Evolutionary conservation across 192 early-diverging fungal genomes (phyloP).

Genomic region (Backusella parvicylindrica): DNA sequence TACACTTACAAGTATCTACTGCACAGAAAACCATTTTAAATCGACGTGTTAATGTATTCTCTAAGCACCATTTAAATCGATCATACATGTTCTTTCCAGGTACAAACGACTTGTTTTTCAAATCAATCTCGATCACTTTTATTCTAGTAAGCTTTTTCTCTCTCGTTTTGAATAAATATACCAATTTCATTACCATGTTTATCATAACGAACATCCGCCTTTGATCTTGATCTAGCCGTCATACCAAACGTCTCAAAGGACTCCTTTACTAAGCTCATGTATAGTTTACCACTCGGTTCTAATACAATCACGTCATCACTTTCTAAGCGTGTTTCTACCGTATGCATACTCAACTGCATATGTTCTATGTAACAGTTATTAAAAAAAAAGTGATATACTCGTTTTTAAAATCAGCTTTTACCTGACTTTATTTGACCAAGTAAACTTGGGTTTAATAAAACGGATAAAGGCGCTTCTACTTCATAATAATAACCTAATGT

Average conservation of each 20-base stretch:
- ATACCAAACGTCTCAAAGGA: conserved; percentile 22
- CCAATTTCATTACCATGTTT: conserved; percentile 8
- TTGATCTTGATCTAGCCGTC: conserved; percentile 8
- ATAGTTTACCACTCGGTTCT: conserved; percentile 7
- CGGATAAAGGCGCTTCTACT: conserved; percentile 13
- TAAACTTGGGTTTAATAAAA: conserved; percentile 13
- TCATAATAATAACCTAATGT: conserved; percentile 14
- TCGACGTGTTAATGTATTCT: conserved; percentile 7
- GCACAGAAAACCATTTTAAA: conserved; percentile 20
- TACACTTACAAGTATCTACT: conserved; percentile 16
- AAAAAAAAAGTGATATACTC: not conserved
- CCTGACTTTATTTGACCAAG: conserved; percentile 8
- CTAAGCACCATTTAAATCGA: conserved; percentile 22
- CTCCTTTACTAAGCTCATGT: conserved; percentile 16
- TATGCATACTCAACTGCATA: conserved; percentile 12
- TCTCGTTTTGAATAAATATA: not conserved
- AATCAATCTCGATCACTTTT: conserved; percentile 10
- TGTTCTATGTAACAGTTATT: not conserved
- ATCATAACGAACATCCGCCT: conserved; percentile 5
- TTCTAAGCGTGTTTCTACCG: conserved; percentile 15
- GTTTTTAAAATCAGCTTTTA: not conserved
- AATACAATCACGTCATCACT: conserved; percentile 21
- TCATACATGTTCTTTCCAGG: conserved; percentile 17
- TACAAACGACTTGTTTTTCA: not conserved
- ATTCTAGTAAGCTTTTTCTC: not conserved